These are phyloP conservation scores for Calamus simplicifolius DNA, from an alignment of 176 grass and related monocot species.

Conservation along the genomic window DNA sequence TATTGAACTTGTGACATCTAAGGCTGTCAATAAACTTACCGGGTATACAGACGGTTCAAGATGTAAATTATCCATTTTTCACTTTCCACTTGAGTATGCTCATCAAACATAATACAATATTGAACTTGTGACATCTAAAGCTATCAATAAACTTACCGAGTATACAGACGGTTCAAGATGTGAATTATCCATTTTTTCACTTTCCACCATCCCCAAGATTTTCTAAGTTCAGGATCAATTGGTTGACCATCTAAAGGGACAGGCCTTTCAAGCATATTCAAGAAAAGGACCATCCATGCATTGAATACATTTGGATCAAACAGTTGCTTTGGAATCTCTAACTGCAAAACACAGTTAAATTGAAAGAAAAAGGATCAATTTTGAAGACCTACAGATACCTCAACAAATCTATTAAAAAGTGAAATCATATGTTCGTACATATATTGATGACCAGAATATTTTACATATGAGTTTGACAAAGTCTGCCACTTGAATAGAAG, in stretches of 20 bases:
- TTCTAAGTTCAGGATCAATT: neutral
- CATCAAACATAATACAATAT: no score
- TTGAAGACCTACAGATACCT: no score
- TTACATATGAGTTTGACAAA: conserved; percentile 92
- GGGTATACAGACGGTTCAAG: conserved; percentile 14
- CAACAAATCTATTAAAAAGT: neutral
- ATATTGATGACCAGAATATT: conserved; percentile 99
- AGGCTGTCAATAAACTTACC: neutral
- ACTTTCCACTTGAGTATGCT: no score
- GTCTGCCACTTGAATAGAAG: conserved; percentile 82
- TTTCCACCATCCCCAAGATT: conserved; percentile 17
- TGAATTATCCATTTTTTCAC: conserved; percentile 19
- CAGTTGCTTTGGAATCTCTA: conserved; percentile 87
- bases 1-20: neutral
- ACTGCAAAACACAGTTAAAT: conserved; percentile 21
- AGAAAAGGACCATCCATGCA: conserved; percentile 62
- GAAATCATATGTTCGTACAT: conserved; percentile 27
- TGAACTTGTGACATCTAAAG: neutral
- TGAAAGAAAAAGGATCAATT: no score
- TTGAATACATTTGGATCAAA: conserved; percentile 61
- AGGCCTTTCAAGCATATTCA: conserved; percentile 12
- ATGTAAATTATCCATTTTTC: conserved; percentile 19
- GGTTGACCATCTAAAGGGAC: conserved; percentile 11
- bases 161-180: conserved; percentile 17
- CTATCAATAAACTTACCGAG: conserved; percentile 5